These are phyloP conservation scores for Pseudognaphalium luteoalbum DNA, from an alignment of 129 eudicot genomes.

Conservation along the genomic window DNA sequence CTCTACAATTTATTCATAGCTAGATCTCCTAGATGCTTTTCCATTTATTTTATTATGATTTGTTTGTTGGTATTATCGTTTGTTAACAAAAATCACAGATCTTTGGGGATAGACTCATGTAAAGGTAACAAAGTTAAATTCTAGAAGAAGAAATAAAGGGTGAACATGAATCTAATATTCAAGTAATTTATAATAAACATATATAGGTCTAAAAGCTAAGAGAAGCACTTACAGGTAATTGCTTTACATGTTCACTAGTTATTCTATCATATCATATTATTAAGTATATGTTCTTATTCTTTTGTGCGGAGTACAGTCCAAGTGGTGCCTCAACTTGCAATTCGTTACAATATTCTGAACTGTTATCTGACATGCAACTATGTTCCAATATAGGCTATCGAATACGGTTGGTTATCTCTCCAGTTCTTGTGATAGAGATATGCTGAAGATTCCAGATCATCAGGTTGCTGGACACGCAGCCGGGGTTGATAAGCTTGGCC, in stretches of 20 bases:
- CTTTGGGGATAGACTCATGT: not conserved
- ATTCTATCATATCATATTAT: slow-evolving; percentile 6
- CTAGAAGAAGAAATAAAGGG: not conserved
- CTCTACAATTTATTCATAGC: not conserved
- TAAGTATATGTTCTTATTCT: slow-evolving; percentile 20
- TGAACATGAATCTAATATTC: not conserved
- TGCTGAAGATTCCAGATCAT: slow-evolving; percentile 73
- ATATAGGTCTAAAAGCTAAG: slow-evolving; percentile 3
- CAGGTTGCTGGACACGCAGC: slow-evolving; percentile 96
- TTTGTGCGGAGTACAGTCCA: not conserved
- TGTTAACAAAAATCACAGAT: not conserved
- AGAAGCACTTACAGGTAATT: slow-evolving; percentile 1
- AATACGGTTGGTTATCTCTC: not conserved
- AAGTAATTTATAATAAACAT: not conserved
- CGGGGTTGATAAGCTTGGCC: slow-evolving; percentile 60
- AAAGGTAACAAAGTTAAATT: not conserved
- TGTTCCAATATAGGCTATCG: not conserved
- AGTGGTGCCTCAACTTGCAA: slow-evolving; percentile 21
- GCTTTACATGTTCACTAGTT: not conserved
- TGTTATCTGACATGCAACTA: slow-evolving; percentile 5
- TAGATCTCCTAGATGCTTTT: not conserved
- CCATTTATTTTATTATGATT: not conserved
- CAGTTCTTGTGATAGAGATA: slow-evolving; percentile 27
- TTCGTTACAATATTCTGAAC: slow-evolving; percentile 12
- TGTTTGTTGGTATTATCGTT: not conserved